phyloP scores from a whole-genome alignment of 768 basidiomycete genomes.

The Sporobolomyces pararoseus region DNA sequence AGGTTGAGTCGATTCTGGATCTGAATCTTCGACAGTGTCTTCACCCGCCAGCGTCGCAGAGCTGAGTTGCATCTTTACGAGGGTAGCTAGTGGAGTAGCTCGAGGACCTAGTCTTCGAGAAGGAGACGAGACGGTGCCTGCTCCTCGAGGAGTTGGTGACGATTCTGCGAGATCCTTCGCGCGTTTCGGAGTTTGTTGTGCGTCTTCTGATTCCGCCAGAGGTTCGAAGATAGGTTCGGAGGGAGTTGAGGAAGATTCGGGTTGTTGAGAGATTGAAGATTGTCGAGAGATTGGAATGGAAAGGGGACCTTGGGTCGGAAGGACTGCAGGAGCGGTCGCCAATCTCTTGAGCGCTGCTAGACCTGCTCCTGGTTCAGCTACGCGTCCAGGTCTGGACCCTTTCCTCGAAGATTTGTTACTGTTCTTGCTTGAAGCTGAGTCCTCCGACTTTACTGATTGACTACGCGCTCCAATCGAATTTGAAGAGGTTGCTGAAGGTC shows the following conservation, averaged over 20 bases:
- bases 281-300: background rate
- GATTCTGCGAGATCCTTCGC: background rate
- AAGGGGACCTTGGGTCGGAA: background rate
- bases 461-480: background rate
- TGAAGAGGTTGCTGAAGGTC: background rate
- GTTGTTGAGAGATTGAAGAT: background rate
- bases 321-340: slow-evolving; percentile 6
- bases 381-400: slow-evolving; percentile 4
- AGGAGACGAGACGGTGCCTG: background rate
- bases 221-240: background rate
- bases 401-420: background rate
- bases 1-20: background rate
- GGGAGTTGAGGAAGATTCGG: background rate
- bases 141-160: background rate
- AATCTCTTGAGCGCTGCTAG: background rate
- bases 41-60: background rate
- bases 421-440: background rate
- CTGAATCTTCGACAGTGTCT: background rate
- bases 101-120: background rate
- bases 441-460: background rate
- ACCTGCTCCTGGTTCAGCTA: background rate
- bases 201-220: background rate
- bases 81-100: background rate
- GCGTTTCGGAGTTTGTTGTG: background rate
- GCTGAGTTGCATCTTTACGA: background rate